phyloP scores from a whole-genome alignment of 2,329 filamentous ascomycete species.

The Fusarium illudens region DNA sequence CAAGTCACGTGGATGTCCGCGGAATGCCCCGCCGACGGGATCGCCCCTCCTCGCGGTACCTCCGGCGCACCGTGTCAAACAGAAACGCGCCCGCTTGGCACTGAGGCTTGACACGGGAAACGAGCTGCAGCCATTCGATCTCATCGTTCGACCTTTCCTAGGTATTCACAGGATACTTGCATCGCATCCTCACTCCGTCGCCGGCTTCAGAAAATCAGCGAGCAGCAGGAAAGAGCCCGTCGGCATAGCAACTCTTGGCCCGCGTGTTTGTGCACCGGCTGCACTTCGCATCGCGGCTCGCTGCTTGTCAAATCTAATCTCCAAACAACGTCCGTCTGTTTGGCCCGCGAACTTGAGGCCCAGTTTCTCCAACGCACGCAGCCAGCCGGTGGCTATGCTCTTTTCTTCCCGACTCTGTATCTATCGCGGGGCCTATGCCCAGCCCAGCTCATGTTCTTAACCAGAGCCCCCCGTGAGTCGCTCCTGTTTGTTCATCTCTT shows the following conservation, averaged over 20 bases:
- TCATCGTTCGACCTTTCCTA: not conserved
- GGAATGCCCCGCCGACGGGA: not conserved
- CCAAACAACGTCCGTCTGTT: not conserved
- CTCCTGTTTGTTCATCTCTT: not conserved
- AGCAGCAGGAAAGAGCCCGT: not conserved
- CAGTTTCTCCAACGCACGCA: not conserved
- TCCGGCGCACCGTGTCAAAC: not conserved
- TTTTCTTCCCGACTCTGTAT: constrained; percentile 2
- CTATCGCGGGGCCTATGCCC: constrained; percentile 25
- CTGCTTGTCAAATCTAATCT: not conserved
- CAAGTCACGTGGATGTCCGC: not conserved
- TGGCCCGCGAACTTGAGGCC: not conserved
- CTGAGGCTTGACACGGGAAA: not conserved
- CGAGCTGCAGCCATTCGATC: not conserved
- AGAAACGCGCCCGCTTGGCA: constrained; percentile 1
- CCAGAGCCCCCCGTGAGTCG: not conserved
- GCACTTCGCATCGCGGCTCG: not conserved
- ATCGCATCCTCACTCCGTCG: not conserved
- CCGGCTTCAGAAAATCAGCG: not conserved
- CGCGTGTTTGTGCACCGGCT: not conserved
- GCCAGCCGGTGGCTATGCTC: constrained; percentile 32
- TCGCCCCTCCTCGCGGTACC: constrained; percentile 1
- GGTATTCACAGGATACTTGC: too few relatives aligned
- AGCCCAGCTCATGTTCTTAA: constrained; percentile 20
- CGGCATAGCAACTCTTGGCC: not conserved